Conservation (phyloP, 2,329 filamentous ascomycete species). For the Rhynchosporium graminicola region DNA sequence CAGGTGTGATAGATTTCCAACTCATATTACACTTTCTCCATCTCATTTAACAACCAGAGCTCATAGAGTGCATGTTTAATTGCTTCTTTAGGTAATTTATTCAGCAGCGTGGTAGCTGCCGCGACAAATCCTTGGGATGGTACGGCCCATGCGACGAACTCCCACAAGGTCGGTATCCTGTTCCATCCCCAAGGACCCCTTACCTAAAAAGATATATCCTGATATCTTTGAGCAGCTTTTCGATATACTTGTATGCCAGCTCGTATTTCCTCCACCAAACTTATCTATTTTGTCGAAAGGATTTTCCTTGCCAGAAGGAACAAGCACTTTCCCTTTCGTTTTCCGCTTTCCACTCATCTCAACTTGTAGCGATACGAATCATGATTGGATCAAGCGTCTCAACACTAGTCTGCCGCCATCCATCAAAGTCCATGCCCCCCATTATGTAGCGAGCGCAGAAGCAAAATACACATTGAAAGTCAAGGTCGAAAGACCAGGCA, state of each 20-base stretch:
- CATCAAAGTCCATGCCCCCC: conserved; percentile 10
- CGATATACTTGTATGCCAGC: background rate
- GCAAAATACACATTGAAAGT: conserved; percentile 7
- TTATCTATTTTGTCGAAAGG: background rate
- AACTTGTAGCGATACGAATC: conserved; percentile 2
- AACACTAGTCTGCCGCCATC: conserved; percentile 8
- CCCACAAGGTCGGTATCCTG: background rate
- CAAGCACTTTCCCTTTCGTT: conserved; percentile 1
- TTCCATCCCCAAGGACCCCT: background rate
- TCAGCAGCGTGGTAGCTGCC: conserved; percentile 10
- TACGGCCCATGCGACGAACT: background rate
- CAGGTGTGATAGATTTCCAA: background rate
- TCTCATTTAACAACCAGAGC: background rate
- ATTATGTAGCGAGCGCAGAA: background rate
- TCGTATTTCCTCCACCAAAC: background rate
- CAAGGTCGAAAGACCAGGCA: conserved; percentile 2
- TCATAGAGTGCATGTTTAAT: background rate
- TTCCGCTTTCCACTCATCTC: conserved; percentile 4
- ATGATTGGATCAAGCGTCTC: conserved; percentile 15
- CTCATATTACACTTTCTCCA: background rate
- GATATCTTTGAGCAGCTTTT: background rate
- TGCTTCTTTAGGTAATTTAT: conserved; percentile 5
- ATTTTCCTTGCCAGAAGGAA: conserved; percentile 7
- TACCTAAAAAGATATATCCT: background rate
- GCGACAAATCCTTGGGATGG: conserved; percentile 10